These are phyloP conservation scores for Marchantia polymorpha DNA, from an alignment of 225 moss, liverwort and hornwort species.

Conservation along the genomic window DNA sequence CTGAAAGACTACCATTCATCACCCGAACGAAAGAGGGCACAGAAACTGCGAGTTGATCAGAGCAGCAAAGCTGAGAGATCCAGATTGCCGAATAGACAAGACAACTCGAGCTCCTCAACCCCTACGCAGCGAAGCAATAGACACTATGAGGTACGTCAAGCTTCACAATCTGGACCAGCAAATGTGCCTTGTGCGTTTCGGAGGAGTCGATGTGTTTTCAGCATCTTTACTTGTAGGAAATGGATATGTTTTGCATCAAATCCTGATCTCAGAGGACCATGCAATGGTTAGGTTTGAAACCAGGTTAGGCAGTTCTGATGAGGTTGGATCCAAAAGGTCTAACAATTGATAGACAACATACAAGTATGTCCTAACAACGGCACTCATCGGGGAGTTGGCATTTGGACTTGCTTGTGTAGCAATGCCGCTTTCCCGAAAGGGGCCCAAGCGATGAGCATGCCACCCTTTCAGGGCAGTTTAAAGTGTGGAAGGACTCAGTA, in stretches of 20 bases:
- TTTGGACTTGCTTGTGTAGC: conserved; percentile 1
- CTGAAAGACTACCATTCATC: conserved; percentile 11
- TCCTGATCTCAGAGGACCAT: neutral
- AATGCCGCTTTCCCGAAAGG: conserved; percentile 17
- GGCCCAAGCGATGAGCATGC: conserved; percentile 13
- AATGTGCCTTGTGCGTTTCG: neutral
- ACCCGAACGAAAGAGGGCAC: conserved; percentile 37
- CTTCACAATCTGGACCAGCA: neutral
- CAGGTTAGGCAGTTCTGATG: too few relatives aligned
- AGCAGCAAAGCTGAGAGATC: neutral
- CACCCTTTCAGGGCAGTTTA: conserved; percentile 17
- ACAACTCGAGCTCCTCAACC: neutral
- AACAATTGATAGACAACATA: too few relatives aligned
- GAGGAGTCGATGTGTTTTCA: neutral
- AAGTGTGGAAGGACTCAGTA: conserved; percentile 28
- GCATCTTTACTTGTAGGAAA: too few relatives aligned
- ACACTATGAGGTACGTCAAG: conserved; percentile 20
- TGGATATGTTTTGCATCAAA: neutral
- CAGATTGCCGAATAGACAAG: neutral
- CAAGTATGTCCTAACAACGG: neutral
- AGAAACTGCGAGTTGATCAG: conserved; percentile 15
- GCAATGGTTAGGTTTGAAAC: too few relatives aligned
- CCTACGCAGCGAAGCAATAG: conserved; percentile 20
- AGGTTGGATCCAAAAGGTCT: too few relatives aligned
- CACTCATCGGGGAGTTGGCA: neutral